Conservation (phyloP, 768 basidiomycete species). For the Leccinum rimulosum region DNA sequence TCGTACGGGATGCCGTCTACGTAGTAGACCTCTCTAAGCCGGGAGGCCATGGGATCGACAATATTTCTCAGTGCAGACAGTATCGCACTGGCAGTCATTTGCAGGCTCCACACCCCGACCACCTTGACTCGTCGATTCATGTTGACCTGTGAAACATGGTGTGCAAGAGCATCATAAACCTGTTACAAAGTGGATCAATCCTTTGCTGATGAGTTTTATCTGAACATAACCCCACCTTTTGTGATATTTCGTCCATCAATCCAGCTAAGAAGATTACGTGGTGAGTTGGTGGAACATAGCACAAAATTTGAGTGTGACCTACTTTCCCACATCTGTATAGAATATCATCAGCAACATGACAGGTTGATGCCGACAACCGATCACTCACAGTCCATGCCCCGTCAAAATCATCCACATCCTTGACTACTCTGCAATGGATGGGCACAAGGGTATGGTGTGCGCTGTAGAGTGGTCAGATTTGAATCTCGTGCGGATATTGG, state of each 20-base stretch:
- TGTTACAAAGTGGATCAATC: slow-evolving; percentile 26
- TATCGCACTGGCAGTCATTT: slow-evolving; percentile 88
- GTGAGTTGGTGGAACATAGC: not conserved
- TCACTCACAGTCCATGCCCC: slow-evolving; percentile 90
- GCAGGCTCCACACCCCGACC: slow-evolving; percentile 92
- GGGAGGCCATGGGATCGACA: slow-evolving; percentile 60
- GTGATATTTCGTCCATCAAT: slow-evolving; percentile 84
- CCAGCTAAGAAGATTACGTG: slow-evolving; percentile 58
- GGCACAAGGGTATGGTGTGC: slow-evolving; percentile 92
- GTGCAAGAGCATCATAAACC: slow-evolving; percentile 90
- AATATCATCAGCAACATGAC: slow-evolving; percentile 7
- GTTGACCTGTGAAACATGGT: slow-evolving; percentile 90
- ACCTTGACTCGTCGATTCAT: slow-evolving; percentile 87
- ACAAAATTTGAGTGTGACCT: slow-evolving; percentile 27
- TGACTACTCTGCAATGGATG: slow-evolving; percentile 85
- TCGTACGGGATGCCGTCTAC: slow-evolving; percentile 34
- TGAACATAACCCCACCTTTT: slow-evolving; percentile 51
- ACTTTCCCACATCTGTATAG: slow-evolving; percentile 87
- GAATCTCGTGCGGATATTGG: not conserved
- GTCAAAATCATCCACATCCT: slow-evolving; percentile 85
- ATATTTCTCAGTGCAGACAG: slow-evolving; percentile 73
- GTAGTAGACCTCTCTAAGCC: slow-evolving; percentile 29
- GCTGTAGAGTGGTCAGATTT: slow-evolving; percentile 40
- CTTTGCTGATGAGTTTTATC: not conserved
- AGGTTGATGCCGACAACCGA: not conserved